Base-by-base conservation (phyloP, 352 stramenopile species). In the Albugo candida region DNA sequence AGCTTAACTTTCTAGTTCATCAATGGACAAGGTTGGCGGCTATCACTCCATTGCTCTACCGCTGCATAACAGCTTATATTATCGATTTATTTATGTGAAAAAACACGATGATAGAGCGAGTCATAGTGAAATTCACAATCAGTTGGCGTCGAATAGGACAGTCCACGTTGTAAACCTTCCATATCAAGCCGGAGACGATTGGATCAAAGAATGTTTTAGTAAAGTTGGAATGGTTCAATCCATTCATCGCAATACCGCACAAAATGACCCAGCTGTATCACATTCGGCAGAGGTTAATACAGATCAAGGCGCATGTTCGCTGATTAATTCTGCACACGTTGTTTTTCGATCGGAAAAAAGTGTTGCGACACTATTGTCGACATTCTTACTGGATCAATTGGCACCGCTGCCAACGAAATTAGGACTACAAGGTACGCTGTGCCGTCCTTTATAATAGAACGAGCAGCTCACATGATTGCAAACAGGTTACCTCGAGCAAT, bases 101-200 rank as follows among this genome's bases (percentile, higher is more conserved):
- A 64, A 82, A 52, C 76, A 89, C 48, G 57, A 36, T 17, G 54
- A 71, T 40, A 24, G 40, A 12, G 50, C 44, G 42, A 50, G 47
- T 35, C 17, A 8, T 10, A 43, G 8, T 24, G 38, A 24, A 24
- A 8, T 24, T 8, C 70, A 82, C 58, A 68, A 64, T 8, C 43
- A 61, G 19, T 51, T 89, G 21, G 70, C 67, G 13, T 48, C 64
- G 2, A 66, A 73, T n/a, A 69, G 73, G 43, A 84, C 76, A 11
- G 71, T 67, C 36, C 86, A 83, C 55, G 36, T 89, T 11, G 73
- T 81, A 37, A 89, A 89, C 48, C 48, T 89, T 48, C 76, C 73
- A 14, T 27, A 37, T 0, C 47, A 36, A 12, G 54, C 62, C 4
- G 72, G 70, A 16, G 65, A 72, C 11, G 51, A 68, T 17, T 83